These are phyloP conservation scores for Astrothelium macrocarpum DNA, from an alignment of 495 filamentous ascomycete species.

Conservation along the genomic window DNA sequence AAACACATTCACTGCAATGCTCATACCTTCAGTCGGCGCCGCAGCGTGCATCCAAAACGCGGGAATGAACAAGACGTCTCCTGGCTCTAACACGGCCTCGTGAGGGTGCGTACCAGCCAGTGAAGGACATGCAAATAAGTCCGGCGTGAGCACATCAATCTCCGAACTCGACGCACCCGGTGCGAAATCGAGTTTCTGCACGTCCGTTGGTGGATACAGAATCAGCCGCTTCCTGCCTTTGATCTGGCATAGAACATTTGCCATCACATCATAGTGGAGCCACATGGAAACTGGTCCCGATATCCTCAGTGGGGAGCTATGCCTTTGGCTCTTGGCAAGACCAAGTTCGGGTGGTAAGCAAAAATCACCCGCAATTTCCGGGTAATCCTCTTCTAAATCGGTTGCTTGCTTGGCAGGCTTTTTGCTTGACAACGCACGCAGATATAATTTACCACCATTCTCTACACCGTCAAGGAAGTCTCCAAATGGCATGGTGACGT, in stretches of 20 bases:
- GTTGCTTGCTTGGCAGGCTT: conserved; percentile 61
- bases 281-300: conserved; percentile 81
- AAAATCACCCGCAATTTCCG: conserved; percentile 59
- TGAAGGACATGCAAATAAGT: conserved; percentile 30
- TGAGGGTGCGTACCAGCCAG: conserved; percentile 53
- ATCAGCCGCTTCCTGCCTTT: conserved; percentile 59
- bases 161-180: conserved; percentile 73
- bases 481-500: conserved; percentile 56
- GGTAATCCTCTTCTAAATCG: conserved; percentile 59
- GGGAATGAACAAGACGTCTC: conserved; percentile 73
- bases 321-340: conserved; percentile 50
- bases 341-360: conserved; percentile 53
- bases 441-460: conserved; percentile 58
- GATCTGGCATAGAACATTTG: conserved; percentile 79
- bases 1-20: conserved; percentile 77
- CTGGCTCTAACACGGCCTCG: conserved; percentile 53
- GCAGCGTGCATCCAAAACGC: conserved; percentile 80
- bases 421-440: conserved; percentile 61
- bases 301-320: conserved; percentile 72
- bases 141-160: conserved; percentile 53
- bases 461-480: conserved; percentile 56
- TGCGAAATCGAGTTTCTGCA: conserved; percentile 56
- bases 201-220: conserved; percentile 70
- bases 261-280: conserved; percentile 91
- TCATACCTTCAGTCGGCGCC: conserved; percentile 49